These are phyloP conservation scores for Parachlorella kessleri DNA, from an alignment of 139 green algal species.

Conservation along the genomic window DNA sequence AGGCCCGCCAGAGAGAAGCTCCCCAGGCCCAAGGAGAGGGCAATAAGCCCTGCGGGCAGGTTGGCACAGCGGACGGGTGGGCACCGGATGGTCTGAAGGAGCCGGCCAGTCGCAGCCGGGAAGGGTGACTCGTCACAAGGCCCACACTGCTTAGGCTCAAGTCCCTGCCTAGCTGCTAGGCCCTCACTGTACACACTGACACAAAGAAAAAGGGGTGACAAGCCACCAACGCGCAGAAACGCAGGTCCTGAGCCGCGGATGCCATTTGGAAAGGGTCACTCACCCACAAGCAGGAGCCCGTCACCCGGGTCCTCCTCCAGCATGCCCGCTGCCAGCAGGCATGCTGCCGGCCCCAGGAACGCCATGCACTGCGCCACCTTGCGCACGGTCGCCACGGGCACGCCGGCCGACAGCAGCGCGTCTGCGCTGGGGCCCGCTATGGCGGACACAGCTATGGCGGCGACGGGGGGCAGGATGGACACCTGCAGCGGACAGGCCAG, in stretches of 20 bases:
- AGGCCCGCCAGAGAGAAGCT: constrained; percentile 87
- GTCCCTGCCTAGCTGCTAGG: too few species aligned
- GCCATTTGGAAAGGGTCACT: too few species aligned
- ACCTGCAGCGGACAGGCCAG: constrained; percentile 46
- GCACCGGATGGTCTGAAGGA: neutral
- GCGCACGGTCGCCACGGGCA: constrained; percentile 70
- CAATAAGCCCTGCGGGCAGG: constrained; percentile 56
- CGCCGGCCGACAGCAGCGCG: constrained; percentile 67
- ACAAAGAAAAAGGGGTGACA: too few species aligned
- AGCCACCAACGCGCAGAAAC: too few species aligned
- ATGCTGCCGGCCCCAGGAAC: constrained; percentile 87
- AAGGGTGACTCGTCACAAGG: too few species aligned
- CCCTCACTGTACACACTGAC: too few species aligned
- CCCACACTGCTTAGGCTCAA: too few species aligned
- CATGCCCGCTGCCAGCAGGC: constrained; percentile 66
- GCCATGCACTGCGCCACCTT: constrained; percentile 85
- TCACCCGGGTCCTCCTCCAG: neutral
- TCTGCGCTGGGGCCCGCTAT: constrained; percentile 76
- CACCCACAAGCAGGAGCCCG: neutral
- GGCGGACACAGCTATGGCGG: constrained; percentile 58
- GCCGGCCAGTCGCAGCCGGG: too few species aligned
- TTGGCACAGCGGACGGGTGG: neutral
- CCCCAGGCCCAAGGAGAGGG: constrained; percentile 77
- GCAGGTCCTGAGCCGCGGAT: too few species aligned
- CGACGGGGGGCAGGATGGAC: constrained; percentile 84